These are phyloP conservation scores for Marasmius oreades DNA, from an alignment of 1,284 basidiomycete species.

Conservation along the genomic window DNA sequence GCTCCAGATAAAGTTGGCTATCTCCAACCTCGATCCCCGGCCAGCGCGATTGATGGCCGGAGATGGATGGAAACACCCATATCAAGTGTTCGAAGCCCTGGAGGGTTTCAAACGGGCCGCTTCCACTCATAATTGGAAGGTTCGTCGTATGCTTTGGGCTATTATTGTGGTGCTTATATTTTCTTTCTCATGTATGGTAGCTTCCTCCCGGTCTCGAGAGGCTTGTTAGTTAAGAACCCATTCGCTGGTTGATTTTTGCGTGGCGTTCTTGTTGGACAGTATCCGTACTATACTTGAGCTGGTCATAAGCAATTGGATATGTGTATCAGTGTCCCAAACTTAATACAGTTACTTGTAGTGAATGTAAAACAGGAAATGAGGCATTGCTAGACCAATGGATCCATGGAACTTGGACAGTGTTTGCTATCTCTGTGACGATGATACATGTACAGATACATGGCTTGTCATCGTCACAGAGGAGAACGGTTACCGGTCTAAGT, in stretches of 20 bases:
- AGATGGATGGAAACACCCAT: slow-evolving; percentile 43
- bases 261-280: background rate
- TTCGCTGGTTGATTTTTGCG: background rate
- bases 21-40: slow-evolving; percentile 54
- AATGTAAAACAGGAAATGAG: too few species aligned
- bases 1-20: slow-evolving; percentile 59
- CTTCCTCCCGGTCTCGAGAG: slow-evolving; percentile 15
- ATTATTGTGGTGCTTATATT: background rate
- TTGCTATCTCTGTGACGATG: too few species aligned
- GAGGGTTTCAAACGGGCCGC: slow-evolving; percentile 57
- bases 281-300: too few species aligned
- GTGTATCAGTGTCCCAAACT: too few species aligned
- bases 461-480: too few species aligned
- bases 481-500: too few species aligned
- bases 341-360: too few species aligned
- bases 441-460: too few species aligned
- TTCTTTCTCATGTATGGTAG: slow-evolving; percentile 6
- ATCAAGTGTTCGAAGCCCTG: slow-evolving; percentile 49
- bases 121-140: slow-evolving; percentile 54
- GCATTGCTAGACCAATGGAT: too few species aligned
- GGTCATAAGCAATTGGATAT: too few species aligned
- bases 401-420: too few species aligned
- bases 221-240: slow-evolving; percentile 7
- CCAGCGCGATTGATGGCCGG: slow-evolving; percentile 44
- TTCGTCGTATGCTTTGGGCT: slow-evolving; percentile 21